Conservation (phyloP, 768 basidiomycete species). For the Boletus tomentosulus region DNA sequence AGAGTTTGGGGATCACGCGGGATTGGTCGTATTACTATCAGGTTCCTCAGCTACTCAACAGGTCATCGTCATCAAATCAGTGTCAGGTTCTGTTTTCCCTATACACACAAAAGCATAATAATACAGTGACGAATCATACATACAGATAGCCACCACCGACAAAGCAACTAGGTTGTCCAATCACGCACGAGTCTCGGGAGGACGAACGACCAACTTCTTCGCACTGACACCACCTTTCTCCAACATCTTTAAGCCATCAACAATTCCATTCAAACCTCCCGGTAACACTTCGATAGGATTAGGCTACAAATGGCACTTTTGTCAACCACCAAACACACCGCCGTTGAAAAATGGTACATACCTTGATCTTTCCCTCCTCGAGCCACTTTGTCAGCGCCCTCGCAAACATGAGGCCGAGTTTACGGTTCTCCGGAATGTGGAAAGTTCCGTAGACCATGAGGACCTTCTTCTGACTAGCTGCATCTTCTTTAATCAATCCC, state of each 20-base stretch:
- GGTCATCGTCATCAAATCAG: too few relatives aligned
- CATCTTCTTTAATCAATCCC: not conserved
- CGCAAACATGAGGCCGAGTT: constrained; percentile 12
- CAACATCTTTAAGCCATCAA: constrained; percentile 29
- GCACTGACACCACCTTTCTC: constrained; percentile 33
- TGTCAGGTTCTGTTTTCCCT: too few relatives aligned
- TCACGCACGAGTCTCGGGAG: constrained; percentile 7
- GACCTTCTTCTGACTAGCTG: not conserved
- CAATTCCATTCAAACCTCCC: constrained; percentile 33
- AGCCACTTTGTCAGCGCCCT: constrained; percentile 14
- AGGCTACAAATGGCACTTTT: constrained; percentile 20
- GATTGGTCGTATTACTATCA: too few relatives aligned
- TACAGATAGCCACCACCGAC: too few relatives aligned
- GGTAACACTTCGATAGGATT: constrained; percentile 36
- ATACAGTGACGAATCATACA: too few relatives aligned
- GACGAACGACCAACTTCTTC: constrained; percentile 35
- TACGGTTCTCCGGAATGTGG: constrained; percentile 1
- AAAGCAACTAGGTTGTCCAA: not conserved
- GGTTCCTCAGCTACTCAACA: too few relatives aligned
- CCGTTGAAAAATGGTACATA: not conserved
- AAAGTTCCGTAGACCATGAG: constrained; percentile 8
- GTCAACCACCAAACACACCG: not conserved
- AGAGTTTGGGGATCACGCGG: too few relatives aligned
- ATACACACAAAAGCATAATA: too few relatives aligned
- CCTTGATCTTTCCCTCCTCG: constrained; percentile 18